A percentile compares a stretch with the other conserved stretches of the same genome.
Evolutionary conservation across 225 moss, liverwort and hornwort species (phyloP).

Genomic region (Marchantia paleacea): DNA sequence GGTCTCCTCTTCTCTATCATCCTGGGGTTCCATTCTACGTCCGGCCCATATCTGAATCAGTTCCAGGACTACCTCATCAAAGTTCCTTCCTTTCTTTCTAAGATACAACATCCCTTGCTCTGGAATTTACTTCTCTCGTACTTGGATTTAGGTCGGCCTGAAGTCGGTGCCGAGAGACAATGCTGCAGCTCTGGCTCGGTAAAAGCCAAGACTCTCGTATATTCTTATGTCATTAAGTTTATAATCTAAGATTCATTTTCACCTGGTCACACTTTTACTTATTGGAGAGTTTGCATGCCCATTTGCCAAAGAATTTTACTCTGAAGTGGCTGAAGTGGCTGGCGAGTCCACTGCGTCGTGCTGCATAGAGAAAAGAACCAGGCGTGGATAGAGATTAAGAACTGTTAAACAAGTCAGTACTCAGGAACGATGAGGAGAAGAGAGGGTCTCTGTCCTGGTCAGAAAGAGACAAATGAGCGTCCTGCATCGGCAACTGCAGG

Average conservation of each 20-base stretch:
- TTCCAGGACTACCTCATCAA: too few species aligned
- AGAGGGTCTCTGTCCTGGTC: background rate
- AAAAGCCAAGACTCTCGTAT: too few species aligned
- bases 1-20: background rate
- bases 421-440: background rate
- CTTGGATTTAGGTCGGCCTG: background rate
- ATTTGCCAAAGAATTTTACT: too few species aligned
- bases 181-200: too few species aligned
- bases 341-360: background rate
- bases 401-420: background rate
- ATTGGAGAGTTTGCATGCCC: background rate
- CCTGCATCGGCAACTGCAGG: background rate
- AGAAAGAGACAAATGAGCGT: background rate
- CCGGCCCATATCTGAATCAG: background rate
- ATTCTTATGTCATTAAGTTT: background rate
- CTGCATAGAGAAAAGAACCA: background rate
- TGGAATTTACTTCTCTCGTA: background rate
- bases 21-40: background rate
- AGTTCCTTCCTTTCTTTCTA: too few species aligned
- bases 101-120: background rate
- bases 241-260: background rate
- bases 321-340: background rate
- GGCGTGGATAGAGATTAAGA: background rate
- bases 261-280: background rate
- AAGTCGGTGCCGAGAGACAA: too few species aligned